Conservation (phyloP, 2,329 filamentous ascomycete species). For the Sporothrix dimorphospora region DNA sequence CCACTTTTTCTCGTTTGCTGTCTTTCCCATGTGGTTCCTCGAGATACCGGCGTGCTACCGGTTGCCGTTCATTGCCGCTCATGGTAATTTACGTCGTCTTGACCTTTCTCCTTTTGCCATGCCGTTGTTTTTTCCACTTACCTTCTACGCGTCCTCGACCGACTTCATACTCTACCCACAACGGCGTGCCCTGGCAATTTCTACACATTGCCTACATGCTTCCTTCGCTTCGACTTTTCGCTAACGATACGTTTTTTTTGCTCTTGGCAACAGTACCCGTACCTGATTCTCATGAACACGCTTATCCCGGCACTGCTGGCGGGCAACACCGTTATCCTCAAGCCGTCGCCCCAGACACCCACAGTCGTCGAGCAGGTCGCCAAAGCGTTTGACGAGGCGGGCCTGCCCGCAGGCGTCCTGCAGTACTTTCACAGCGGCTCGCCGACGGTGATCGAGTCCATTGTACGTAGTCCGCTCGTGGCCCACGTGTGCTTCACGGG, state of each 20-base stretch:
- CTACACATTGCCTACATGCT: neutral
- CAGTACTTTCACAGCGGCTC: conserved; percentile 93
- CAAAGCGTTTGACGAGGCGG: conserved; percentile 76
- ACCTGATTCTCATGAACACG: conserved; percentile 90
- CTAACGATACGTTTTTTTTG: neutral
- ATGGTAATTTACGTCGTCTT: neutral
- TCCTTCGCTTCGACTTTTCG: neutral
- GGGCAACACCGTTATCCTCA: conserved; percentile 89
- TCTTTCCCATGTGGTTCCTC: neutral
- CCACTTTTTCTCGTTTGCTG: neutral
- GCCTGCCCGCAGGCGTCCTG: conserved; percentile 79
- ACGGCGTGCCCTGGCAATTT: neutral
- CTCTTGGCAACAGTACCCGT: conserved; percentile 71
- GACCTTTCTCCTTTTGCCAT: neutral
- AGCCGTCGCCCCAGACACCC: conserved; percentile 93
- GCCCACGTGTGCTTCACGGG: conserved; percentile 90
- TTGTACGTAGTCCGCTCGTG: conserved; percentile 77
- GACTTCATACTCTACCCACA: neutral
- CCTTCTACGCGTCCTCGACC: neutral
- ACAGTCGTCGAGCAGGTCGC: conserved; percentile 85
- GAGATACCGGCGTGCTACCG: neutral
- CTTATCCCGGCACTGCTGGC: conserved; percentile 88
- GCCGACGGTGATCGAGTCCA: conserved; percentile 71
- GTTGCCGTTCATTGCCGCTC: neutral
- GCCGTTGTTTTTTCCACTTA: neutral